Evolutionary conservation across 2,329 filamentous ascomycete species (phyloP), one percentile per base, ranked within the genome.

Genomic region (Botrytis porri): DNA sequence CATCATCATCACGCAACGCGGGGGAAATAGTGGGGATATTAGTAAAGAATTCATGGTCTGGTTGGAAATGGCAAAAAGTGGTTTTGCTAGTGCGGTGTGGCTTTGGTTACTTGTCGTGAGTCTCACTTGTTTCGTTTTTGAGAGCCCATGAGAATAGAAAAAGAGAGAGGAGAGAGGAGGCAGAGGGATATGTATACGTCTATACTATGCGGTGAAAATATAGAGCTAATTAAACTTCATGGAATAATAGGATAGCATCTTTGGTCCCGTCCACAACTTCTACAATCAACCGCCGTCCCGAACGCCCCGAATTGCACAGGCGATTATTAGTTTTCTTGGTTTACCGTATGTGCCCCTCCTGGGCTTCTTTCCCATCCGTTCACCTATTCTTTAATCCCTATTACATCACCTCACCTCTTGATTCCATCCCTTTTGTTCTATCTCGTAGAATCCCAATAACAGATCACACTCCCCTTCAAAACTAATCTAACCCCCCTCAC

Each of bases 391-490:
- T 1, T 18, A 2, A 29, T 54, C 4, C 3, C n/a, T 29, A 3
- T 1, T 5, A 2, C 3, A 29, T 10, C 0, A 54, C 14, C n/a
- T 12, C n/a, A n/a, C 6, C 2, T 9, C 9, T 54, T 16, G 3
- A 14, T 16, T 29, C 14, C 12, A 14, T 29, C 3, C n/a, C 6
- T 57, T 29, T n/a, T 57, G 51, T 29, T 0, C 7, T 8, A 57
- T 18, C 12, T 4, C 14, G 32, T 8, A 29, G 4, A 29, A 29
- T 18, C 14, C 3, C 32, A 18, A 57, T 6, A 29, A 18, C 14
- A 57, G 10, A 9, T 18, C n/a, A 29, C 5, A 54, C 51, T 7
- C 14, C 51, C 51, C 51, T 29, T 29, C 51, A 54, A 54, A 54
- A 29, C 51, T 54, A 29, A 54, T 29, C 14, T 32, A 57, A 57